Base-by-base conservation (phyloP, 176 grass and related monocot species). In the Juncus effusus region DNA sequence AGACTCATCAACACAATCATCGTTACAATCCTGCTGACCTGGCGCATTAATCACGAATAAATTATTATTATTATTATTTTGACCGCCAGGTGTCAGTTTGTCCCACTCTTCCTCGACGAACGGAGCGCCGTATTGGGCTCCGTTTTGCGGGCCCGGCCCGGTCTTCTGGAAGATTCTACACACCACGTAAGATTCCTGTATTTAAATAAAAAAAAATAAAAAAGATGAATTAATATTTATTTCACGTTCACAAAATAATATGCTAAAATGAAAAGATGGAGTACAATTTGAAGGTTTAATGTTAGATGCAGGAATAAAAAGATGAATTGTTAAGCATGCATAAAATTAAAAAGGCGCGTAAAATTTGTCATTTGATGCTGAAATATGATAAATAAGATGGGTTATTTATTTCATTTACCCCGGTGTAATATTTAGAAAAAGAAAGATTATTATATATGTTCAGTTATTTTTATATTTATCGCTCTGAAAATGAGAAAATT, bases 41-140 rank as follows among this genome's bases (percentile, higher is more conserved):
- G 44, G 9, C 4, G 44, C 9, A 5, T 47, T 70, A 56, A 96
- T 45, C 0, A 84, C 57, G 69, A 90, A 51, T 44, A 80, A 36
- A 38, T 77, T 70, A 64, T 47, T 47, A 47, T 47, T 47, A 9
- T 47, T 47, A 9, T 47, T 47, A 9, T 6, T 47, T 47, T 47
- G 4, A 47, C 63, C 75, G 44, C 77, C 79, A 49, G 81, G 76
- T 1, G 86, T 83, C 0, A 85, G 72, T 50, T 77, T 59, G 54
- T 92, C 88, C 93, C 93, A 97, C 62, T 97, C 93, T 77, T 89
- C 93, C 85, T 97, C 93, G 3, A 86, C 74, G n/a, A 89, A 97
- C 41, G 93, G 93, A 10, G 93, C 93, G 40, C 93, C 93, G 60
- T 96, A 96, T 56, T 96, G 93, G 19, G 93, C 93, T 3, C 93